Evolutionary conservation across 257 asterid species (phyloP), one percentile per base, ranked within the genome.

Genomic region (Vinca minor): DNA sequence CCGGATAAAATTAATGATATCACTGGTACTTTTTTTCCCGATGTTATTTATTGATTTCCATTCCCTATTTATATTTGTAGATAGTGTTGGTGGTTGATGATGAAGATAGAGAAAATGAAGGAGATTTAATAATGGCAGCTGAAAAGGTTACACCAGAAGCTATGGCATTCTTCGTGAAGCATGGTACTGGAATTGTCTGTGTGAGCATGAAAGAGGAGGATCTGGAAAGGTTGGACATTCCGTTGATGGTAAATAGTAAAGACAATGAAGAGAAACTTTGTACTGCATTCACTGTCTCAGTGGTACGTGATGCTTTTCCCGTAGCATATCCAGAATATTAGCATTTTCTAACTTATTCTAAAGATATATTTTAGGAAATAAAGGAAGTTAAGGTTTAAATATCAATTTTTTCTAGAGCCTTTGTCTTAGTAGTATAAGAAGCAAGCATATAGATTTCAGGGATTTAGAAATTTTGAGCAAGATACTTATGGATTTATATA

Each of bases 31-130:
- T 48, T 57, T 42, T 31, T 55, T 62, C n/a, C n/a, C 59, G 41
- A 14, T 4, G 29, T 36, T 8, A 44, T 11, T 17, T 42, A 61
- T 64, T 71, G 23, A 4, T 41, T 48, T 58, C 10, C 20, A n/a
- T 60, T 53, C 62, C 63, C 64, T 62, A 42, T 32, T 18, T 54
- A 17, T 41, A n/a, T 11, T 42, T 78, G 85, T 85, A 93, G 99
- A 89, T 93, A 81, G 96, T 93, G 10, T 75, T 93, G 58, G 99
- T 89, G 45, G 97, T 90, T 9, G 99, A 93, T 75, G 99, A 93
- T 47, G 99, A 93, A 80, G 96, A 82, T 73, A 81, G 99, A 76
- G 99, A 93, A 78, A 93, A 93, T 62, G 99, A 93, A 87, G 99
- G 99, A 64, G 99, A 89, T 78, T 70, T 93, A 23, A 83, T 93